Conservation (phyloP, 768 basidiomycete genomes). For the Tricholoma furcatifolium region DNA sequence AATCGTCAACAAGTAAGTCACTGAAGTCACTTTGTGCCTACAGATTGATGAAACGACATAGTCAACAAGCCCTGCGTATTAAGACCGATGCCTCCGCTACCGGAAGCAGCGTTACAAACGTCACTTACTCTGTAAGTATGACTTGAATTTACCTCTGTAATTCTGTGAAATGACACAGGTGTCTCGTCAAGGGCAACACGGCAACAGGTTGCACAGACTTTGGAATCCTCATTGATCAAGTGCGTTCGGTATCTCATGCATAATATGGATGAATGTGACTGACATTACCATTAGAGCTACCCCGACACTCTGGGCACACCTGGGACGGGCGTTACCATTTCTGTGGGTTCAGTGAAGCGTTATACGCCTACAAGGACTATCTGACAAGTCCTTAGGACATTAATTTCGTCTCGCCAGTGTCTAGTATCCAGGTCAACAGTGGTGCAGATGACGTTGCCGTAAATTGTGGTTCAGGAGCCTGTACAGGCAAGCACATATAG, state of each 20-base stretch:
- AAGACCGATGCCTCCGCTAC: conserved; percentile 50
- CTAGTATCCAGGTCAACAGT: conserved; percentile 39
- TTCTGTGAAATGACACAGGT: background rate
- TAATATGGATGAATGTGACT: background rate
- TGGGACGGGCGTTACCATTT: conserved; percentile 54
- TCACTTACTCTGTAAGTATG: conserved; percentile 45
- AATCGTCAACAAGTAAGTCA: conserved; percentile 49
- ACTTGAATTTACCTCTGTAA: background rate
- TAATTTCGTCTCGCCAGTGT: conserved; percentile 42
- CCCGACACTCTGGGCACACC: conserved; percentile 50
- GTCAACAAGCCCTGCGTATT: conserved; percentile 58
- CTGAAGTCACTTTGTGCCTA: background rate
- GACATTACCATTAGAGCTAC: conserved; percentile 44
- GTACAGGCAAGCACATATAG: conserved; percentile 35
- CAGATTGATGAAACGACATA: conserved; percentile 18
- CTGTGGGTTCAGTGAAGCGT: conserved; percentile 34
- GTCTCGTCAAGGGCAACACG: conserved; percentile 43
- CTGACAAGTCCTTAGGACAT: conserved; percentile 34
- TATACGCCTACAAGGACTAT: background rate
- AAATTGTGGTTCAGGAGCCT: conserved; percentile 54
- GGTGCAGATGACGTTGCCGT: conserved; percentile 48
- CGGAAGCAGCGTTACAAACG: conserved; percentile 44
- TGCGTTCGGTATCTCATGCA: conserved; percentile 15
- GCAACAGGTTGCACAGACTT: conserved; percentile 46
- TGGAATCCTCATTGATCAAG: conserved; percentile 63